Evolutionary conservation across 75 land plant genomes (phyloP), one percentile per base, ranked within the genome.

Genomic region (Pseudotsuga menziesii): DNA sequence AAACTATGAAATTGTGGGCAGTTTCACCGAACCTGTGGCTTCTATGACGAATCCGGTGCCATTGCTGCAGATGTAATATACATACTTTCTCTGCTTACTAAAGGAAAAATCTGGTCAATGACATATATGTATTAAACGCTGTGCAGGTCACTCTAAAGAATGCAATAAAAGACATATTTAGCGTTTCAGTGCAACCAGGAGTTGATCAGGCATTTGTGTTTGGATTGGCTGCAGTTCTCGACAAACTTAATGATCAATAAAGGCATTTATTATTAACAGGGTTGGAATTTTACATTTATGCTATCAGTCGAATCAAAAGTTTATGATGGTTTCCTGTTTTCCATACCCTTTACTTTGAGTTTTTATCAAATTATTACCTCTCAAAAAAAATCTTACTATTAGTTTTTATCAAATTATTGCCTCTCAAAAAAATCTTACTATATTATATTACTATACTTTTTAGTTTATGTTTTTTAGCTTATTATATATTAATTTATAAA

Each of bases 211-310:
- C 88, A 0, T 85, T 85, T 44, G 83, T 88, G 20, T 69, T 85
- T 54, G 90, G 90, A 3, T 76, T 88, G 4, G 76, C 85, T 61
- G 90, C 90, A n/a, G 75, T 81, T 73, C 85, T 88, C 25, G 88
- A 88, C 41, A 81, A 88, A 54, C 79, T 88, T 1, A 57, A 74
- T 74, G 80, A n/a, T n/a, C n/a, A n/a, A n/a, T n/a, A n/a, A n/a
- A n/a, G n/a, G n/a, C n/a, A n/a, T n/a, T n/a, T n/a, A n/a, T n/a
- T n/a, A n/a, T n/a, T n/a, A n/a, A n/a, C n/a, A n/a, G n/a, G n/a
- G n/a, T n/a, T n/a, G n/a, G n/a, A n/a, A n/a, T n/a, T n/a, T n/a
- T n/a, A n/a, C n/a, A n/a, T n/a, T n/a, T n/a, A n/a, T n/a, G n/a
- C n/a, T n/a, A n/a, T n/a, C n/a, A n/a, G n/a, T n/a, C n/a, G n/a